These are phyloP conservation scores for Chaetothyriales sp. DNA, from an alignment of 2,329 filamentous ascomycete species.

Conservation along the genomic window DNA sequence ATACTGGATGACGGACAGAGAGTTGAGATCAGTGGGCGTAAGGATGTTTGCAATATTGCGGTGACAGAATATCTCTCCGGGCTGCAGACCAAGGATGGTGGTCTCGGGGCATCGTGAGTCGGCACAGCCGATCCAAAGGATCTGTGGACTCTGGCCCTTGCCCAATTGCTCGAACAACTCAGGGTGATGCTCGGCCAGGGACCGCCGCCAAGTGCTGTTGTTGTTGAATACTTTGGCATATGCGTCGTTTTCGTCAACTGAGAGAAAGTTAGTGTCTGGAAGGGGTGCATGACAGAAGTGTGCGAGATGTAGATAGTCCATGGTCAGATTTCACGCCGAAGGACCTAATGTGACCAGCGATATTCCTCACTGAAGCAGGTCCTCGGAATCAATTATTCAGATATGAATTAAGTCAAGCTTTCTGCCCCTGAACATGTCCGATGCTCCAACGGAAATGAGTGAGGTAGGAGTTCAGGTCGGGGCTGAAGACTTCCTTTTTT, in stretches of 20 bases:
- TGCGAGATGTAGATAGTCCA: not conserved
- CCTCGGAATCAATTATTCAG: not conserved
- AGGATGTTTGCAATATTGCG: conserved; percentile 84
- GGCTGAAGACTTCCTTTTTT: not conserved
- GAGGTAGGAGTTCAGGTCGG: not conserved
- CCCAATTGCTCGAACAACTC: conserved; percentile 57
- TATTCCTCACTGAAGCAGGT: not conserved
- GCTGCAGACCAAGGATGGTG: conserved; percentile 56
- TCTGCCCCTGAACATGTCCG: not conserved
- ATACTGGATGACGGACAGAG: conserved; percentile 63
- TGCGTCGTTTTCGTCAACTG: conserved; percentile 6
- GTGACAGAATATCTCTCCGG: conserved; percentile 78
- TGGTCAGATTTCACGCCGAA: not conserved
- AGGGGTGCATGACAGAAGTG: conserved; percentile 16
- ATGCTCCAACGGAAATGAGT: not conserved
- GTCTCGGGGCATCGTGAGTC: conserved; percentile 78
- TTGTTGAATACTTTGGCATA: conserved; percentile 17
- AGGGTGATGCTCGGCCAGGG: conserved; percentile 35
- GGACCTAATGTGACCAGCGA: not conserved
- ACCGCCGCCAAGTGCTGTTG: conserved; percentile 17
- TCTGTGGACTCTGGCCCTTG: conserved; percentile 48
- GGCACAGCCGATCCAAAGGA: conserved; percentile 74
- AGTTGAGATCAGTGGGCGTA: conserved; percentile 60
- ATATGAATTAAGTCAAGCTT: not conserved
- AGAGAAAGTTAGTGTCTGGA: conserved; percentile 19